Percentiles rank a stretch among this genome's conserved stretches.
These are phyloP conservation scores for Penicillium diatomitis DNA, from an alignment of 495 filamentous ascomycete species.

Conservation along the genomic window DNA sequence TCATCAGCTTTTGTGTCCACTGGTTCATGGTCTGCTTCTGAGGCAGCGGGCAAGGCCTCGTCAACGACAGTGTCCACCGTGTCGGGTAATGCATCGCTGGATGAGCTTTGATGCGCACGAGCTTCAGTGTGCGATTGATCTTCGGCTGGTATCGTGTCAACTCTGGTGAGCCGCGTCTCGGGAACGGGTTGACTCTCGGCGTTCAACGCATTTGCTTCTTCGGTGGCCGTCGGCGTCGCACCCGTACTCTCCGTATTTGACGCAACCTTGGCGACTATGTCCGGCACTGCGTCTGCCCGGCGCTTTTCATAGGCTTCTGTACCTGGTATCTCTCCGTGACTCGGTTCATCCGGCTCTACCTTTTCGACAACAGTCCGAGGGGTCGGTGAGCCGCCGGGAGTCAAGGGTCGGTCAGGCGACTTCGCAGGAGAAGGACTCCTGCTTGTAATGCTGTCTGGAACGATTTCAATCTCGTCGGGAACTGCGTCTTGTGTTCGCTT, in stretches of 20 bases:
- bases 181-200: constrained; percentile 25
- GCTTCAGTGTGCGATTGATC: constrained; percentile 26
- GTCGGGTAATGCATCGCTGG: constrained; percentile 43
- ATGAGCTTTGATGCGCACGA: constrained; percentile 32
- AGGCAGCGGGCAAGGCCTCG: constrained; percentile 26
- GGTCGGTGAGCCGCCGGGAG: constrained; percentile 52
- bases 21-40: constrained; percentile 1
- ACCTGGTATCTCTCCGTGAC: constrained; percentile 81
- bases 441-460: constrained; percentile 46
- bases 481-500: constrained; percentile 51
- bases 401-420: constrained; percentile 29
- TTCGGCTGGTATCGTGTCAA: constrained; percentile 28
- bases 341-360: constrained; percentile 54
- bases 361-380: constrained; percentile 80
- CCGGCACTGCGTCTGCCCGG: constrained; percentile 76
- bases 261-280: constrained; percentile 44
- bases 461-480: constrained; percentile 55
- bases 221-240: constrained; percentile 9
- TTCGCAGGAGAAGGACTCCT: constrained; percentile 35
- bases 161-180: constrained; percentile 36
- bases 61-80: constrained; percentile 37
- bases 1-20: constrained; percentile 19
- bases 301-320: constrained; percentile 68
- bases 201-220: constrained; percentile 9
- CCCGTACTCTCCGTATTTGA: constrained; percentile 16